Base-by-base conservation (phyloP, 495 filamentous ascomycete species). In the Platismatia glauca region DNA sequence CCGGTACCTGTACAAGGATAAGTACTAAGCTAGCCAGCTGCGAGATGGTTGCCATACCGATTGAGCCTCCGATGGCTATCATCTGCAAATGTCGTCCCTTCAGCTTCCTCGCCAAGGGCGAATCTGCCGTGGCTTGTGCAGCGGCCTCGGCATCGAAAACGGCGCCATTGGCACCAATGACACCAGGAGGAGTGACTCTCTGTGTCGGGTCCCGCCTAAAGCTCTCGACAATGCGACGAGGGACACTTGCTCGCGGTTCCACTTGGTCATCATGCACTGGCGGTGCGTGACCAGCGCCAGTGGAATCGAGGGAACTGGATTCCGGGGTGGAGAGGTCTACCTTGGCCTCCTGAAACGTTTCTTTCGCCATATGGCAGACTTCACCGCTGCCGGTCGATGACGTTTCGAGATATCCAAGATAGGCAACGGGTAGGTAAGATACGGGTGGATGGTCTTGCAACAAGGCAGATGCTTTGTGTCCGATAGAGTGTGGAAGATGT, bases 181-280 rank as follows among this genome's bases (percentile, higher is more conserved):
- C 67, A 55, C 79, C 77, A 39, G 78, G 79, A 29, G 82, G 79
- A 31, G 82, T 86, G 34, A 86, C 78, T 55, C 78, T 78, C 7
- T 79, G 76, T 69, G 84, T 83, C 3, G 90, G 89, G 64, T 96
- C 91, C 34, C 86, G 79, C 68, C 85, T 86, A 79, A 97, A 96
- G 69, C 89, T 87, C 72, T 95, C 86, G 61, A 88, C 62, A 63
- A 91, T 76, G 31, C 82, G 80, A 33, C 43, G 57, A 24, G 57
- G 29, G 16, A 68, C 22, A 39, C 60, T 64, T 29, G 31, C 34
- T 43, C 37, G 48, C 27, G 35, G 34, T 34, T 37, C 39, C 20
- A 38, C 50, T 2, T 41, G 38, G 12, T 60, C 50, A n/a, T 61
- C 63, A 18, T 67, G 63, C 12, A 48, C 33, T 8, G 62, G 57